These are phyloP conservation scores for Colletotrichum paranaense DNA, from an alignment of 2,329 filamentous ascomycete genomes.

Conservation along the genomic window DNA sequence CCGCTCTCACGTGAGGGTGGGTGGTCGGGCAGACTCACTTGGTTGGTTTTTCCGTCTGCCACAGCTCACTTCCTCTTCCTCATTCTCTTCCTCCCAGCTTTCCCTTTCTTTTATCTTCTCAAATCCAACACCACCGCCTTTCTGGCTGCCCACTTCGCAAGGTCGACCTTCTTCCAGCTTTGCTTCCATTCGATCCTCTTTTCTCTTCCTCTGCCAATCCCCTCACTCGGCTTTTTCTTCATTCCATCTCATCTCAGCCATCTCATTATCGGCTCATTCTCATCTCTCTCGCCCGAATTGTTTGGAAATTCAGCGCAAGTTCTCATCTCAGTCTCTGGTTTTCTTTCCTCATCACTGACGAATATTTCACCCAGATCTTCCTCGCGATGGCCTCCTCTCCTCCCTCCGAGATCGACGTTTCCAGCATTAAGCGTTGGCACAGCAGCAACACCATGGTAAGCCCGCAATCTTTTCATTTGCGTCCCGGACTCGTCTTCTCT, in stretches of 20 bases:
- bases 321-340: neutral
- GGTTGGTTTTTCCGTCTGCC: no score
- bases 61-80: no score
- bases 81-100: no score
- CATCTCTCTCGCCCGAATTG: neutral
- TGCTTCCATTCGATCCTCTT: neutral
- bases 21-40: neutral
- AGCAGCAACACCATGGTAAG: neutral
- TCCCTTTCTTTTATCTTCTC: neutral
- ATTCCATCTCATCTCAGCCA: neutral
- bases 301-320: neutral
- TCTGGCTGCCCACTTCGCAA: neutral
- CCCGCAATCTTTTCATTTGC: slow-evolving; percentile 16
- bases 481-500: slow-evolving; percentile 20
- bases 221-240: neutral
- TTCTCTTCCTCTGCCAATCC: neutral
- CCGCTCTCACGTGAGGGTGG: neutral
- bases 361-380: neutral
- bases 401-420: neutral
- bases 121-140: neutral
- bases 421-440: neutral
- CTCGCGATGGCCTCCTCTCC: neutral
- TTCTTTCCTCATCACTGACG: neutral
- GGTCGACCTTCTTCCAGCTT: neutral
- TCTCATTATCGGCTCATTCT: neutral